Evolutionary conservation across 805 yeast genomes (phyloP), one percentile per base, ranked within the genome.

Genomic region (Starmerella floricola): DNA sequence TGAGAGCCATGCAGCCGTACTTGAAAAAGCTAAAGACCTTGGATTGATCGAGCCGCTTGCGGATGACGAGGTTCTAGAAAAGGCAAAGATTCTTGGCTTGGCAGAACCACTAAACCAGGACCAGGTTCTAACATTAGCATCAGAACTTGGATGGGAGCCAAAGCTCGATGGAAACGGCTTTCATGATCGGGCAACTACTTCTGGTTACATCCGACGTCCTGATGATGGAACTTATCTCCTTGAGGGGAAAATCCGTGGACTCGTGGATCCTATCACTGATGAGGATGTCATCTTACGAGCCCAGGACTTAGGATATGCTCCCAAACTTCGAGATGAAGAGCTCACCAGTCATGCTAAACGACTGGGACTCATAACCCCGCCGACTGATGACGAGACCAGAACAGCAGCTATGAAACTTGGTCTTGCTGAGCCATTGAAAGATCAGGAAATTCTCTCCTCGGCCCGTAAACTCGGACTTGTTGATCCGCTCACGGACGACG

Each of bases 331-430:
- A 12, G 34, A 39, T n/a, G 50, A 44, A 1, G 35, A 42, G 24
- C 31, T 50, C n/a, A 21, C 24, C 11, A 16, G 30, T 1, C 13
- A 15, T 15, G 55, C 54, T 6, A 30, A 26, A 8, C 36, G 31
- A 5, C 37, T 48, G 18, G 52, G 52, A 20, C 40, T 48, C 13
- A 32, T 35, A 5, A n/a, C n/a, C n/a, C n/a, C n/a, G n/a, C n/a
- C n/a, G n/a, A n/a, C n/a, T n/a, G 87, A 82, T 3, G 91, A 82
- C 55, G 46, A 51, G 8, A 34, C 51, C 24, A 27, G 15, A 3
- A 21, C 46, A 15, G 51, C 51, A 26, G 62, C 62, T 51, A 43
- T 45, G 11, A 47, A 37, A 2, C 31, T 49, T 2, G 50, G 57
- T 2, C 43, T 60, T 11, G 49, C 51, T 1, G 53, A 49, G 15